Base-by-base conservation (phyloP, 1,284 basidiomycete species). In the Cryptococcus floricola region DNA sequence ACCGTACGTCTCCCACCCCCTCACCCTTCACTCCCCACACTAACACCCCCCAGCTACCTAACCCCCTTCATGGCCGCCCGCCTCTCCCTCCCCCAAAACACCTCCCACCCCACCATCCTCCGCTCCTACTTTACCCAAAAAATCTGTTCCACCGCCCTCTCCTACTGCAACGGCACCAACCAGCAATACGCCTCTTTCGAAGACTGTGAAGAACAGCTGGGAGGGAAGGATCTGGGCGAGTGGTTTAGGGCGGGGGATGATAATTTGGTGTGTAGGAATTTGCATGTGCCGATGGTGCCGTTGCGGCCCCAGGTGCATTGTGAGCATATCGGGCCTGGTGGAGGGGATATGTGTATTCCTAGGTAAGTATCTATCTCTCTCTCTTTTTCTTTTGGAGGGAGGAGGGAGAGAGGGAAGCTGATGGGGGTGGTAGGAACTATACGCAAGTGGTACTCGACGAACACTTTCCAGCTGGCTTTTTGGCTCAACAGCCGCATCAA, bases 241-340 rank as follows among this genome's bases (percentile, higher is more conserved):
- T 61, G 53, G 8, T 62, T 68, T 48, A 58, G 61, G 47, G 47
- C 61, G 27, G 48, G 65, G 28, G n/a, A 28, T 25, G 56, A 71
- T 43, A 71, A 67, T 41, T 42, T 71, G 16, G 48, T 58, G 18
- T 71, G 69, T 51, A 53, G 69, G 48, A 39, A 42, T 1, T 48
- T 69, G 2, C 67, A 69, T 50, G 56, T 57, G 9, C 53, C 58
- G 5, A 63, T 71, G 63, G 39, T 71, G n/a, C 48, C 52, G 5
- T 45, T 62, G 9, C 48, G 60, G 9, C 63, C 69, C 6, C 31
- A 19, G 2, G 58, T 60, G 0, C 63, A 69, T 50, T 71, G 69
- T 54, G 50, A 62, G 1, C 60, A 64, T 52, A 46, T 69, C 16
- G 64, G 65, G 18, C 60, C 57, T 0, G 44, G 63, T 2, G 69